These are phyloP conservation scores for Euryodendron excelsum DNA, from an alignment of 148 eudicot genomes.

Conservation along the genomic window DNA sequence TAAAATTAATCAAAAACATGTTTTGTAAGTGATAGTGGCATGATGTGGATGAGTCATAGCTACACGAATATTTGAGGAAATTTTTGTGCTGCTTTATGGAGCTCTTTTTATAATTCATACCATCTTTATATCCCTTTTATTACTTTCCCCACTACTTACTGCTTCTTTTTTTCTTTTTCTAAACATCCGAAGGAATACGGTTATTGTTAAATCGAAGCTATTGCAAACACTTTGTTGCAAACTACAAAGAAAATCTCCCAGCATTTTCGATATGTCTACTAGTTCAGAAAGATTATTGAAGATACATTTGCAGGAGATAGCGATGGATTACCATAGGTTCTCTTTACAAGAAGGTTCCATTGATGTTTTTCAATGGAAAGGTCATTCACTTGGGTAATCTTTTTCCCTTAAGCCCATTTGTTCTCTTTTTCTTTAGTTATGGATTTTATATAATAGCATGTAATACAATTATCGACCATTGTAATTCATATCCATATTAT, in stretches of 20 bases:
- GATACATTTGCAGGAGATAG: conserved; percentile 50
- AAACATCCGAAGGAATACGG: conserved; percentile 40
- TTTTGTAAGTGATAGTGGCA: not conserved
- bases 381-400: conserved; percentile 60
- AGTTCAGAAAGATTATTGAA: conserved; percentile 34
- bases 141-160: not conserved
- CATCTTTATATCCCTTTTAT: not conserved
- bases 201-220: conserved; percentile 45
- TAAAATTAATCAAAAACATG: not conserved
- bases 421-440: not conserved
- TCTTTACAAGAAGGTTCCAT: conserved; percentile 47
- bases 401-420: conserved; percentile 1
- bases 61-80: not conserved
- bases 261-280: conserved; percentile 20
- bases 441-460: not conserved
- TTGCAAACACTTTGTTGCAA: conserved; percentile 43
- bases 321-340: conserved; percentile 51
- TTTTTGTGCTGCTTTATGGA: not conserved
- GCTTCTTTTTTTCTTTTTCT: not conserved
- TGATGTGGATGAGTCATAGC: not conserved
- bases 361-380: conserved; percentile 67
- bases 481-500: not conserved
- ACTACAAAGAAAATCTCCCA: conserved; percentile 25
- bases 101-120: not conserved
- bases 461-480: not conserved